These are phyloP conservation scores for Pisolithus thermaeus DNA, from an alignment of 1,284 basidiomycete genomes.

Conservation along the genomic window DNA sequence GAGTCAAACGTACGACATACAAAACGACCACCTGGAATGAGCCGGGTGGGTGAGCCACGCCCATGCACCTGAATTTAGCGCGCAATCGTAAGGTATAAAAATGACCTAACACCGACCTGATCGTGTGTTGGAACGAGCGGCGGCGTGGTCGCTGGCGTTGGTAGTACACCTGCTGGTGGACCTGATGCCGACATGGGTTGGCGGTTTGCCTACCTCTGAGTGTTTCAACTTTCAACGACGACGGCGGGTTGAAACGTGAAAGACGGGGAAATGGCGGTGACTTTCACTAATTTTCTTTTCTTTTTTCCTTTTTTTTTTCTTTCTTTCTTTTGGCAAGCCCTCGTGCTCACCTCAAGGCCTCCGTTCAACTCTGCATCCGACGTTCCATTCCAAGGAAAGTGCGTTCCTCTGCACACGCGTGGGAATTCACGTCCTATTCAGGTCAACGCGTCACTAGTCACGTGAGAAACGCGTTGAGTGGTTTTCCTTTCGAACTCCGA, in stretches of 20 bases:
- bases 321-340: slow-evolving; percentile 8
- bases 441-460: slow-evolving; percentile 22
- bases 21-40: slow-evolving; percentile 51
- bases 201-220: slow-evolving; percentile 20
- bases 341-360: slow-evolving; percentile 31
- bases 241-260: slow-evolving; percentile 2
- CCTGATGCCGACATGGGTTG: slow-evolving; percentile 29
- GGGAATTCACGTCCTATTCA: slow-evolving; percentile 12
- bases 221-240: slow-evolving; percentile 1
- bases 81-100: slow-evolving; percentile 13
- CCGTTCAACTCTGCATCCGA: neutral
- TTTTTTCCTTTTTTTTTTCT: too few species aligned
- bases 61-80: slow-evolving; percentile 6
- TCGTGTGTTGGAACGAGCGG: slow-evolving; percentile 35
- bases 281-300: too few species aligned
- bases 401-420: neutral
- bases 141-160: slow-evolving; percentile 11
- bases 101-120: slow-evolving; percentile 40
- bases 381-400: neutral
- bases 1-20: slow-evolving; percentile 56
- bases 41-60: slow-evolving; percentile 21
- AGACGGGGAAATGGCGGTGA: neutral
- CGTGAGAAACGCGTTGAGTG: slow-evolving; percentile 31
- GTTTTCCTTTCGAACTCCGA: slow-evolving; percentile 27
- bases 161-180: slow-evolving; percentile 28